These are phyloP conservation scores for Boletus pseudopeckii DNA, from an alignment of 768 basidiomycete species.

Conservation along the genomic window DNA sequence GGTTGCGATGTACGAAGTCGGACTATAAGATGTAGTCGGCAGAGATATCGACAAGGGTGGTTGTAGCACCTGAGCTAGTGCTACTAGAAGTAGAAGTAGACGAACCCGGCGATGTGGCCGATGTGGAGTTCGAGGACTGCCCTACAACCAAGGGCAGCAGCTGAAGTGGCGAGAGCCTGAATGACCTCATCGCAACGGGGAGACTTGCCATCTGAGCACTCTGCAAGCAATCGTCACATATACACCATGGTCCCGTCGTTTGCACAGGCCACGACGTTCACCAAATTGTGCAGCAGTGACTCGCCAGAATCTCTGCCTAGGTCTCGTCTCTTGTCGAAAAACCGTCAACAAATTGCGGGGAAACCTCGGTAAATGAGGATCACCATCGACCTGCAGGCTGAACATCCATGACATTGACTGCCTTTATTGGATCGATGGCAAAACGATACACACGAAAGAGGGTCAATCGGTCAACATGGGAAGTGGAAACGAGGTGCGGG, in stretches of 20 bases:
- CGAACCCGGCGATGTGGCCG: background rate
- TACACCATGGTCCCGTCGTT: background rate
- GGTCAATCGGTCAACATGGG: background rate
- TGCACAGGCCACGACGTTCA: too few species aligned
- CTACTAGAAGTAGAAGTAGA: background rate
- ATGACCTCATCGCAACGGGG: background rate
- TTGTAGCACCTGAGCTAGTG: background rate
- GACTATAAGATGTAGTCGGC: background rate
- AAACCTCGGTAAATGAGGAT: background rate
- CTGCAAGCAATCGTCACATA: background rate
- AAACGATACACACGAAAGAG: background rate
- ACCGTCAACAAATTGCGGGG: background rate
- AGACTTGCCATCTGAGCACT: too few species aligned
- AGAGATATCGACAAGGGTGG: background rate
- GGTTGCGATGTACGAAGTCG: slow-evolving; percentile 6
- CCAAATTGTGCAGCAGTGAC: background rate
- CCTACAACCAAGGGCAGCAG: slow-evolving; percentile 5
- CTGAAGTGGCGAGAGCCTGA: background rate
- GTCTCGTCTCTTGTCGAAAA: background rate
- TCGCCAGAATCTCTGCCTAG: background rate
- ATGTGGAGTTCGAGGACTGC: background rate
- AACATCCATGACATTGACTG: background rate
- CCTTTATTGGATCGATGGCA: background rate
- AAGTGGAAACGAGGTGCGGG: background rate
- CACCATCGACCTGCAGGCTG: background rate